These are phyloP conservation scores for Venturia nashicola DNA, from an alignment of 2,329 filamentous ascomycete species.

Conservation along the genomic window DNA sequence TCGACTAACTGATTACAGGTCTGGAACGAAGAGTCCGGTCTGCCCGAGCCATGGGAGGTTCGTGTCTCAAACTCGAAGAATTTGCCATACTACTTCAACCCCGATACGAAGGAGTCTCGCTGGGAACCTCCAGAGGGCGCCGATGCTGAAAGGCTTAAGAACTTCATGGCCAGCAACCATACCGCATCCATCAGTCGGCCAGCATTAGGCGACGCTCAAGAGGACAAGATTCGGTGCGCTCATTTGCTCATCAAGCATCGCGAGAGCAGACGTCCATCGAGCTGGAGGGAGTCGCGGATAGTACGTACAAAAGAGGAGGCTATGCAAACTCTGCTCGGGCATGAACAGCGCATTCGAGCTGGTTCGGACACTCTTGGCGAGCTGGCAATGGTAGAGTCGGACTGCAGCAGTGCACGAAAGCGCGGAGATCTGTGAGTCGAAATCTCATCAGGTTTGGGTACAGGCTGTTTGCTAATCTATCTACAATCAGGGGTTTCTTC, in stretches of 20 bases:
- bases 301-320: conserved; percentile 83
- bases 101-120: conserved; percentile 70
- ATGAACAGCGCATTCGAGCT: conserved; percentile 65
- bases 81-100: conserved; percentile 97
- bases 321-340: conserved; percentile 57
- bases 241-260: conserved; percentile 91
- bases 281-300: conserved; percentile 86
- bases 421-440: conserved; percentile 65
- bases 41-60: conserved; percentile 85
- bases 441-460: neutral
- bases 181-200: conserved; percentile 39
- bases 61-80: conserved; percentile 98
- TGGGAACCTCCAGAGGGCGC: conserved; percentile 89
- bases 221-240: conserved; percentile 83
- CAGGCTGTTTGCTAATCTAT: neutral
- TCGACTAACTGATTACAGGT: neutral
- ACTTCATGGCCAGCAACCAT: conserved; percentile 86
- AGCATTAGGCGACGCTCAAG: conserved; percentile 27
- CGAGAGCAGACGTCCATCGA: conserved; percentile 76
- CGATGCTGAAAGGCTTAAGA: conserved; percentile 83
- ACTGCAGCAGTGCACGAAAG: conserved; percentile 93
- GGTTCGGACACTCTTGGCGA: conserved; percentile 63
- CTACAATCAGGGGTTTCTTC: conserved; percentile 56
- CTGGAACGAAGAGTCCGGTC: conserved; percentile 57
- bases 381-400: conserved; percentile 76